These are phyloP conservation scores for Paragyromitra xinjiangensis DNA, from an alignment of 495 filamentous ascomycete genomes.

Conservation along the genomic window DNA sequence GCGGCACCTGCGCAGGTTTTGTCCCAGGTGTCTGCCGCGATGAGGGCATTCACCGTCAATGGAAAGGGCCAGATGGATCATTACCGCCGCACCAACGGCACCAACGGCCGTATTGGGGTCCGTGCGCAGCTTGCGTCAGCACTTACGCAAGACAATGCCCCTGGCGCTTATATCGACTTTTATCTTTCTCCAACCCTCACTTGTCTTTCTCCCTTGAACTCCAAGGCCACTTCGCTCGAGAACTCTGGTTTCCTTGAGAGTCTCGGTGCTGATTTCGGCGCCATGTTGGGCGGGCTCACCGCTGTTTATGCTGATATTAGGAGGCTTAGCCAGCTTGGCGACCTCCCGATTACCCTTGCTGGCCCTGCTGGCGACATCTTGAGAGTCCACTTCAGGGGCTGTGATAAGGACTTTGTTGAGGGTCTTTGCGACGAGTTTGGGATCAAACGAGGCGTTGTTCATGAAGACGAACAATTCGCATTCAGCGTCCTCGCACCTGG, in stretches of 20 bases:
- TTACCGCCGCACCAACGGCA: constrained; percentile 16
- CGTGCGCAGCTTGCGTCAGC: constrained; percentile 54
- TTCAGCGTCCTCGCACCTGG: constrained; percentile 40
- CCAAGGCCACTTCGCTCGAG: constrained; percentile 67
- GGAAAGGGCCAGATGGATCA: constrained; percentile 89
- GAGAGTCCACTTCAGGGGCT: constrained; percentile 87
- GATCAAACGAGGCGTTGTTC: constrained; percentile 75
- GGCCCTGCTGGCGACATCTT: constrained; percentile 65
- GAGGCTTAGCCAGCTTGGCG: constrained; percentile 75
- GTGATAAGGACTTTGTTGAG: constrained; percentile 84
- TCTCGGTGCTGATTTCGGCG: constrained; percentile 87
- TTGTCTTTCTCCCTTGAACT: constrained; percentile 71
- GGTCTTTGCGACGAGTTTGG: constrained; percentile 86
- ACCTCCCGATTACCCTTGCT: constrained; percentile 80
- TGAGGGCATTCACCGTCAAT: constrained; percentile 87
- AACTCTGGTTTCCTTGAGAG: constrained; percentile 81
- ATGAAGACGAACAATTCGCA: constrained; percentile 78
- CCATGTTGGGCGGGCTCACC: constrained; percentile 82
- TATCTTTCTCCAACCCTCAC: constrained; percentile 86
- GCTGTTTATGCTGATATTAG: constrained; percentile 82
- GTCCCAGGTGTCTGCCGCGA: constrained; percentile 90
- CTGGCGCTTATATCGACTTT: constrained; percentile 86
- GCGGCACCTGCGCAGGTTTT: constrained; percentile 86
- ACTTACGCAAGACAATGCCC: constrained; percentile 59
- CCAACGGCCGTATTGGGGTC: constrained; percentile 41